A percentile compares a stretch with the other conserved stretches of the same genome.
These are phyloP conservation scores for Glomus cerebriforme DNA, from an alignment of 192 early-diverging fungal species.

Conservation along the genomic window DNA sequence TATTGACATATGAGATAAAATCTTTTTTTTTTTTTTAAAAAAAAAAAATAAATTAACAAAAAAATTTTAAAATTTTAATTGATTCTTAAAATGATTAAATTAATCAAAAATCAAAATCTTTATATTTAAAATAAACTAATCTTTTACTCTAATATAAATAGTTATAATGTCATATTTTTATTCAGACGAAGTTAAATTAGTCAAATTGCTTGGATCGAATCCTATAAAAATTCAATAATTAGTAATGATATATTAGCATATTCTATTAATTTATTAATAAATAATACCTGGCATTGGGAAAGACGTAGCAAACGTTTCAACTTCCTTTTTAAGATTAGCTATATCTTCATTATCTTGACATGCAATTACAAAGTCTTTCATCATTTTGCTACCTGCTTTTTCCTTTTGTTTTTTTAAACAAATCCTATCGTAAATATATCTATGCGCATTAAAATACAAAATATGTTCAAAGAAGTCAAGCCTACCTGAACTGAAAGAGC, in stretches of 20 bases:
- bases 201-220: constrained; percentile 2
- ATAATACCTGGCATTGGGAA: constrained; percentile 95
- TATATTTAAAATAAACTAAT: too few species aligned
- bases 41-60: too few species aligned
- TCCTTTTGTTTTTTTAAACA: constrained; percentile 25
- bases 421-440: neutral
- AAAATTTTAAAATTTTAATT: too few species aligned
- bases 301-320: constrained; percentile 87
- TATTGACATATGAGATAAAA: too few species aligned
- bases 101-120: too few species aligned
- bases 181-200: neutral
- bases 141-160: too few species aligned
- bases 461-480: neutral
- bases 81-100: too few species aligned
- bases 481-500: constrained; percentile 79
- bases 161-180: too few species aligned
- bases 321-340: constrained; percentile 77
- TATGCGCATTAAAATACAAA: neutral
- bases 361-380: constrained; percentile 97
- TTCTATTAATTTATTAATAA: neutral
- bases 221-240: neutral
- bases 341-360: constrained; percentile 80
- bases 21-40: too few species aligned
- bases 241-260: neutral
- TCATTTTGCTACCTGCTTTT: constrained; percentile 83